These are phyloP conservation scores for Trypanosoma scelopori DNA, from an alignment of 208 protist species.

Conservation along the genomic window DNA sequence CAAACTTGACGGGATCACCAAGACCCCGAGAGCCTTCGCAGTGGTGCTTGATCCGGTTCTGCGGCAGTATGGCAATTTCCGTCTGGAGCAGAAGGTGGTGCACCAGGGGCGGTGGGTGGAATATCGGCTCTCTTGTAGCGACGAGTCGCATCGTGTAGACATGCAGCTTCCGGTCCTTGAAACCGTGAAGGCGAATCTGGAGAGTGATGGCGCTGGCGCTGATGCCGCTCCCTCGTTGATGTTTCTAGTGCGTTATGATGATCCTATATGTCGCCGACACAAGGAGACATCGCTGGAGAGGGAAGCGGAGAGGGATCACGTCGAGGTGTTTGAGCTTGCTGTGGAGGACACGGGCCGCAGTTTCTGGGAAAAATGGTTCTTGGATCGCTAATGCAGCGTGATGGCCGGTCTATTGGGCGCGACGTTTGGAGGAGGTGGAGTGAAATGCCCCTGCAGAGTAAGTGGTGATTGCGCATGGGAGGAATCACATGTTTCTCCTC, in stretches of 20 bases:
- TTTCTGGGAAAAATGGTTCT: constrained; percentile 71
- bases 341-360: constrained; percentile 49
- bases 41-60: constrained; percentile 57
- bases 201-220: not conserved
- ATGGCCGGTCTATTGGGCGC: too few species aligned
- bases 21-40: constrained; percentile 51
- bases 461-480: too few species aligned
- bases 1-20: constrained; percentile 59
- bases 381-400: constrained; percentile 49
- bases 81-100: constrained; percentile 37
- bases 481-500: too few species aligned
- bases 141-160: constrained; percentile 70
- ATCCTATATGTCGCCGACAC: constrained; percentile 68
- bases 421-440: too few species aligned
- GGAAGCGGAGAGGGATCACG: constrained; percentile 53
- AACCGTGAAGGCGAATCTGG: constrained; percentile 33
- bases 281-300: constrained; percentile 60
- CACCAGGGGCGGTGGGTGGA: constrained; percentile 65
- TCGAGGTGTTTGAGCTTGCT: constrained; percentile 78
- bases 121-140: constrained; percentile 55
- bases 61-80: constrained; percentile 58
- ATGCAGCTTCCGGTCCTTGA: constrained; percentile 47
- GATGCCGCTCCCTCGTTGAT: constrained; percentile 2
- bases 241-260: constrained; percentile 63
- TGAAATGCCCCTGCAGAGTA: too few species aligned